phyloP scores from a whole-genome alignment of 768 basidiomycete genomes.

The Tylopilus subfusipes region DNA sequence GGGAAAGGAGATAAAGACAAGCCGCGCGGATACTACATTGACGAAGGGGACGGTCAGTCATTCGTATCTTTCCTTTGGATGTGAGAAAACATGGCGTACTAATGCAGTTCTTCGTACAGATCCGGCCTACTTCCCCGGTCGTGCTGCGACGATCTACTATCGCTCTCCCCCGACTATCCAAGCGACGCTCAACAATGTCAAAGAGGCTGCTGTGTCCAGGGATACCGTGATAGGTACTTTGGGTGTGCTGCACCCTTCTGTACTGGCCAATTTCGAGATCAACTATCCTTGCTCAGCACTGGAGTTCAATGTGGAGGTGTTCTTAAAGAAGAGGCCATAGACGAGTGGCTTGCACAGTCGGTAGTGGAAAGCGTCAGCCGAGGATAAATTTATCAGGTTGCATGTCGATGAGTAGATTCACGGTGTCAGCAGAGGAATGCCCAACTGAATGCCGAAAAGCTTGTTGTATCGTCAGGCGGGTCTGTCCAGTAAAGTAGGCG shows the following conservation, averaged over 20 bases:
- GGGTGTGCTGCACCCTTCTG: slow-evolving; percentile 90
- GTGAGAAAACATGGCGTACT: neutral
- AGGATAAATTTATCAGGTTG: slow-evolving; percentile 1
- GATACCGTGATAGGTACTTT: slow-evolving; percentile 85
- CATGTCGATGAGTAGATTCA: slow-evolving; percentile 5
- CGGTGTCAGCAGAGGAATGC: neutral
- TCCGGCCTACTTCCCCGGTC: slow-evolving; percentile 91
- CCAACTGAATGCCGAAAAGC: neutral
- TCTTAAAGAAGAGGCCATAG: slow-evolving; percentile 58
- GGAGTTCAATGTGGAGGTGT: slow-evolving; percentile 94
- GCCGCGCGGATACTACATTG: slow-evolving; percentile 85
- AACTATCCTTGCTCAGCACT: slow-evolving; percentile 91
- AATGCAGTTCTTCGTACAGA: slow-evolving; percentile 47
- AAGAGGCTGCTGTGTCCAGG: slow-evolving; percentile 38
- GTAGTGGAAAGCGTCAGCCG: neutral
- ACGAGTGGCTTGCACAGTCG: neutral
- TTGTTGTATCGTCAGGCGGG: neutral
- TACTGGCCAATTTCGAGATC: slow-evolving; percentile 91
- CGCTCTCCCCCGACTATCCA: slow-evolving; percentile 45
- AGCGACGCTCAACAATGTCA: slow-evolving; percentile 40
- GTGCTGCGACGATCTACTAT: slow-evolving; percentile 90
- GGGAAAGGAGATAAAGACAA: slow-evolving; percentile 51
- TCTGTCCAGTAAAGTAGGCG: slow-evolving; percentile 1
- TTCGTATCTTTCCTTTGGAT: neutral
- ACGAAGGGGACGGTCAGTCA: slow-evolving; percentile 74